Evolutionary conservation across 164 flowering plant genomes (phyloP), one percentile per base, ranked within the genome.

Genomic region (Magnolia sinica): DNA sequence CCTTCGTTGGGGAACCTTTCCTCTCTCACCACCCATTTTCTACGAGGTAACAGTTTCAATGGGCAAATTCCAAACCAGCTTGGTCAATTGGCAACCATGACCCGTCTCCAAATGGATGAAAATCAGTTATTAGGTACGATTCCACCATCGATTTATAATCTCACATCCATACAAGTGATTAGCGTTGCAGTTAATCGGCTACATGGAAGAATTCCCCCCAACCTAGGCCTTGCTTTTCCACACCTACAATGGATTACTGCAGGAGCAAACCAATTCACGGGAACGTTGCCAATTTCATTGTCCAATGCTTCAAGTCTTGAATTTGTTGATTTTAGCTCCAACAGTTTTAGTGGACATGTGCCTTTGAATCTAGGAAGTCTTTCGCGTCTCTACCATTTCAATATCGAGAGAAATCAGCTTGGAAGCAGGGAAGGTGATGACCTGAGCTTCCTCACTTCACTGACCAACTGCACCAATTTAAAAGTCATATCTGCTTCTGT

Each of bases 61-160:
- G 89, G 89, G 7, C n/a, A 4, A 11, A 84, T 88, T 7, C 89
- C 87, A 0, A 11, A 31, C 8, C 81, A 77, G 3, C 61, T 87
- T 14, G 80, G 78, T 10, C 76, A 65, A 29, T 82, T 89, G 1
- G n/a, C 10, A 1, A 79, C 72, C 1, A 58, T 91, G 22, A 69
- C 75, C 55, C 1, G 16, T 0, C 82, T 89, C 4, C 84, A 82
- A 52, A 75, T 89, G 27, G 58, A 70, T 27, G 52, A 37, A 0
- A 91, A 91, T 69, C 51, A 76, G 11, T 80, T 88, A 24, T 63
- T 82, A 8, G 91, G 93, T 8, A 69, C 76, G 3, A 61, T 90
- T 22, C 90, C 93, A 13, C 7, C 77, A 0, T 73, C 88, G 6
- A 68, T 88, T 6, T 90, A 79, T 79, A 90, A 88, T 77, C 67